Percentiles rank a stretch among this genome's conserved stretches.
Evolutionary conservation across 1,284 basidiomycete species (phyloP).

Genomic region (Trametes versicolor): DNA sequence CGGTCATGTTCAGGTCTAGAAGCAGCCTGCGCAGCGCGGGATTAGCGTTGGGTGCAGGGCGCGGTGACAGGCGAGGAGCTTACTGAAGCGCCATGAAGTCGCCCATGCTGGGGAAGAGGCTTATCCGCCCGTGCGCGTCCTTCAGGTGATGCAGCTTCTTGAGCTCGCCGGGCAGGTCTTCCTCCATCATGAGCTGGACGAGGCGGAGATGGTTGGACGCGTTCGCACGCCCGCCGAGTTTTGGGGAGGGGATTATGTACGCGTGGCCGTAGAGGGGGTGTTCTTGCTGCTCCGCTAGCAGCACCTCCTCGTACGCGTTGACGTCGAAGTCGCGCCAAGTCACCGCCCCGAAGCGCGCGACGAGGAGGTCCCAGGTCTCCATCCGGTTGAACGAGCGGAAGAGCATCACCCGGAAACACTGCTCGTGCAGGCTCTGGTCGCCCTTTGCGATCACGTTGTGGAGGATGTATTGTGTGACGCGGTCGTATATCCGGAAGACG

Average conservation of each 20-base stretch:
- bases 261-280: conserved; percentile 48
- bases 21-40: conserved; percentile 43
- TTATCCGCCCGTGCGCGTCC: conserved; percentile 50
- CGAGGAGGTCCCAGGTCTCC: conserved; percentile 53
- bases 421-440: conserved; percentile 47
- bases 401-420: conserved; percentile 54
- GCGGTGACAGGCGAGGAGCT: conserved; percentile 27
- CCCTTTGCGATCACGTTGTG: conserved; percentile 50
- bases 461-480: conserved; percentile 53
- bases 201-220: conserved; percentile 49
- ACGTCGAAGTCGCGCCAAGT: conserved; percentile 49
- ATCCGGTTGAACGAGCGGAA: conserved; percentile 54
- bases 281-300: conserved; percentile 37
- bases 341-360: conserved; percentile 44
- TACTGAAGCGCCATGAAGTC: conserved; percentile 54
- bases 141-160: conserved; percentile 44
- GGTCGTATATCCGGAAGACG: conserved; percentile 54
- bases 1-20: conserved; percentile 55
- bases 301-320: conserved; percentile 46
- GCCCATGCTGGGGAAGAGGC: conserved; percentile 51
- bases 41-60: not conserved
- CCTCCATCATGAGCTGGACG: conserved; percentile 50
- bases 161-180: conserved; percentile 47
- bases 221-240: conserved; percentile 45
- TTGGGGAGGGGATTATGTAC: conserved; percentile 53